phyloP scores from a whole-genome alignment of 306 rosid species.

The Cercis canadensis region DNA sequence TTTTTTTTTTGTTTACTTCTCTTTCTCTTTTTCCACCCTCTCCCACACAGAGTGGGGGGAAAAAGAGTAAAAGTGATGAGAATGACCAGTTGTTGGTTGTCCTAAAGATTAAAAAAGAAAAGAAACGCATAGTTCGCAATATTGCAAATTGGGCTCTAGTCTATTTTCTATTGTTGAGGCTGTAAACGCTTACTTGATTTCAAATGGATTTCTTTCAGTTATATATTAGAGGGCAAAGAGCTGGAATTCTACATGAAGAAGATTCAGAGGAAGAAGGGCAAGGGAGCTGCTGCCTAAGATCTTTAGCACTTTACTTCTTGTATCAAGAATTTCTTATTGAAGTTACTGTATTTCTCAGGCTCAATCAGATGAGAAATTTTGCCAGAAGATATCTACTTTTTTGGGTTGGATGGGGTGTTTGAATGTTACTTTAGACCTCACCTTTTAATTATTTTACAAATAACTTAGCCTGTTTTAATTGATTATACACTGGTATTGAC shows the following conservation, averaged over 20 bases:
- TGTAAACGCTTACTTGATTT: slow-evolving; percentile 1
- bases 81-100: no score
- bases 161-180: neutral
- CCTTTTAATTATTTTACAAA: slow-evolving; percentile 6
- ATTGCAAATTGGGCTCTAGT: neutral
- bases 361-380: slow-evolving; percentile 31
- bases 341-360: neutral
- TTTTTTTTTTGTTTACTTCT: no score
- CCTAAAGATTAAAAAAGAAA: neutral
- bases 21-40: no score
- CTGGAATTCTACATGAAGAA: slow-evolving; percentile 80
- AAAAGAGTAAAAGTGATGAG: no score
- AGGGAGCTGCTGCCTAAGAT: slow-evolving; percentile 56
- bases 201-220: slow-evolving; percentile 43
- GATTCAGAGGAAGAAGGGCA: slow-evolving; percentile 75
- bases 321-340: slow-evolving; percentile 13
- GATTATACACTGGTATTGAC: neutral
- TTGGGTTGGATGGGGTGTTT: neutral
- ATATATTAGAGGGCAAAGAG: slow-evolving; percentile 75
- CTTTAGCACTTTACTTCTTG: neutral
- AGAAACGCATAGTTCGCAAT: neutral
- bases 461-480: slow-evolving; percentile 19
- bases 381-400: neutral
- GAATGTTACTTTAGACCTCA: neutral
- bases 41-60: no score